phyloP scores from a whole-genome alignment of 2,329 filamentous ascomycete species.

The Teratosphaeria viscida region DNA sequence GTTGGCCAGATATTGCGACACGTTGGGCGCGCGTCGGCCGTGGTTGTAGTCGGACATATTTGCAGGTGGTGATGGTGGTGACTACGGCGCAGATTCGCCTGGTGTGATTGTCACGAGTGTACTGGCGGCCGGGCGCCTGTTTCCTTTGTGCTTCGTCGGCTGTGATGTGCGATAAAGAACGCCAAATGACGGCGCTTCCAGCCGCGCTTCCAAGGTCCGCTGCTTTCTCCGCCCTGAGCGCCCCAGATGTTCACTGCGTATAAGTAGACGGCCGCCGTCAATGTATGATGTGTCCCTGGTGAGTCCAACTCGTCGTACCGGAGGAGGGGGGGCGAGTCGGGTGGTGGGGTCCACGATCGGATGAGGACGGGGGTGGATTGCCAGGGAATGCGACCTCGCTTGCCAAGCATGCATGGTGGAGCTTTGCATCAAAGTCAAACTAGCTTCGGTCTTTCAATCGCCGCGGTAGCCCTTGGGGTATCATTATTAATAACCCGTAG shows the following conservation, averaged over 20 bases:
- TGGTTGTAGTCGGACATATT: conserved; percentile 65
- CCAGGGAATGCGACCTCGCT: not conserved
- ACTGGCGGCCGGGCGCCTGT: not conserved
- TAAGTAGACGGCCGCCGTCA: not conserved
- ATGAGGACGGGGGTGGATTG: not conserved
- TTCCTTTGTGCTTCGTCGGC: not conserved
- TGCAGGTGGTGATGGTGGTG: not conserved
- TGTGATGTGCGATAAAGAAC: not conserved
- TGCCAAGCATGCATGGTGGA: too few species aligned
- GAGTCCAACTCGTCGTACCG: not conserved
- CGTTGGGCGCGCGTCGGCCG: conserved; percentile 71
- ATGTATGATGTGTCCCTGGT: not conserved
- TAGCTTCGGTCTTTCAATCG: too few species aligned
- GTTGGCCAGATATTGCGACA: conserved; percentile 80
- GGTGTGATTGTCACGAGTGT: not conserved
- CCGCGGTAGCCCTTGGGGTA: too few species aligned
- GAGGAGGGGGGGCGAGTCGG: not conserved
- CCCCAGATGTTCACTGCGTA: not conserved
- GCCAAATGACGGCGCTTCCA: not conserved
- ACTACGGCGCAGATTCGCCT: not conserved
- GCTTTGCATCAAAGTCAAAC: too few species aligned
- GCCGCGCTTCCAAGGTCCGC: not conserved
- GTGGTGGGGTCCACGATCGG: not conserved
- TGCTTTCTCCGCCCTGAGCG: not conserved
- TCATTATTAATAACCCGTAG: too few species aligned